Percentiles rank a stretch among this genome's conserved stretches.
phyloP scores from a whole-genome alignment of 257 asterid species.

The Pogostemon cablin region DNA sequence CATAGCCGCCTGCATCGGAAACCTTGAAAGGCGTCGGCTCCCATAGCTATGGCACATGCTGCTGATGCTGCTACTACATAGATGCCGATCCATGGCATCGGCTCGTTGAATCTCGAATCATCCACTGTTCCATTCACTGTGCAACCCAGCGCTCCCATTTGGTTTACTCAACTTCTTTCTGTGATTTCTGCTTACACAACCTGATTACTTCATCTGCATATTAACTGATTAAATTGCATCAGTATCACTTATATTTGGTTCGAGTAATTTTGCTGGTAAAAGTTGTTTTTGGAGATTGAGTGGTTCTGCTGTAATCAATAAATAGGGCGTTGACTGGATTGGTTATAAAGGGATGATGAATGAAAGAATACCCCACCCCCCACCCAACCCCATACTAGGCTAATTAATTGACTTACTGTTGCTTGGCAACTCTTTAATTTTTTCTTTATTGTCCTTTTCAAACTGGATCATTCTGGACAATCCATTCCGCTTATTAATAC shows the following conservation, averaged over 20 bases:
- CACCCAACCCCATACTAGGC: no score
- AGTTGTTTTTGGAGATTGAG: no score
- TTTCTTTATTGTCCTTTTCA: no score
- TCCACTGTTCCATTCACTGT: constrained; percentile 46
- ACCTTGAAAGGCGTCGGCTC: constrained; percentile 51
- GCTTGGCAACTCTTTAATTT: no score
- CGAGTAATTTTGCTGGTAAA: no score
- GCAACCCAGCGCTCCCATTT: constrained; percentile 61
- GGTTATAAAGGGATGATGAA: no score
- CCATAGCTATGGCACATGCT: constrained; percentile 63
- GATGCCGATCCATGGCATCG: constrained; percentile 74
- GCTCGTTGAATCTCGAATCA: constrained; percentile 57
- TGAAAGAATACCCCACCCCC: no score
- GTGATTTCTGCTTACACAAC: not conserved
- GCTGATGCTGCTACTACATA: constrained; percentile 71
- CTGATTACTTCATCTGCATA: not conserved
- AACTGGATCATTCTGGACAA: no score
- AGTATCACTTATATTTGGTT: not conserved
- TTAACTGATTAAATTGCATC: not conserved
- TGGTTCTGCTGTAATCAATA: no score
- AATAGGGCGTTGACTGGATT: no score
- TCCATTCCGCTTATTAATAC: no score
- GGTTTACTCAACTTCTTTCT: not conserved
- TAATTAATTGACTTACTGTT: no score
- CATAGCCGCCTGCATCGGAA: constrained; percentile 47